Conservation (phyloP, 768 basidiomycete species). For the Xerocomellus dryophilus region DNA sequence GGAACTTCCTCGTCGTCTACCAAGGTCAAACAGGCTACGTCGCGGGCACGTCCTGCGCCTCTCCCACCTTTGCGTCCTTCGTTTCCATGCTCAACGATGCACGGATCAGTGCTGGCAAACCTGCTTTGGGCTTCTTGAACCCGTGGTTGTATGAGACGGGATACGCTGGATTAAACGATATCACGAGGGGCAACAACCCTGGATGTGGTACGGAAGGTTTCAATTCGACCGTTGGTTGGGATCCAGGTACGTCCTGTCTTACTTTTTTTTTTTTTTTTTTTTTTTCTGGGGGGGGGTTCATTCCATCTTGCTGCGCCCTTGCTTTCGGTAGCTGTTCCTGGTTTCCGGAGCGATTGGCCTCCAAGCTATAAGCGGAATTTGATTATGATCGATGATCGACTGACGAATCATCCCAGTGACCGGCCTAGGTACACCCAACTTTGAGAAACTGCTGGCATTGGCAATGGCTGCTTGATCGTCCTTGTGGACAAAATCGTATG, state of each 20-base stretch:
- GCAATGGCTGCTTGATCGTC: slow-evolving; percentile 22
- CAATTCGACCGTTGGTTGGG: slow-evolving; percentile 58
- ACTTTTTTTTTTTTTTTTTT: too few species aligned
- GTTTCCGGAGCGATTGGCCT: neutral
- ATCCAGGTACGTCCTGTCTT: slow-evolving; percentile 43
- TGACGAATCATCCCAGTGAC: slow-evolving; percentile 39
- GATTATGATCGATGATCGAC: neutral
- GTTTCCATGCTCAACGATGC: slow-evolving; percentile 66
- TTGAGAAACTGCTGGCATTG: slow-evolving; percentile 42
- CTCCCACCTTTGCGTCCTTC: slow-evolving; percentile 63
- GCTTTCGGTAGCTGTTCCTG: neutral
- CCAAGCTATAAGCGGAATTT: neutral
- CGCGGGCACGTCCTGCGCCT: slow-evolving; percentile 63
- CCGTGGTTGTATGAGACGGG: slow-evolving; percentile 51
- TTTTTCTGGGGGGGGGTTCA: too few species aligned
- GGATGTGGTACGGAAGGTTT: slow-evolving; percentile 66
- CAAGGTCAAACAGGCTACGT: slow-evolving; percentile 38
- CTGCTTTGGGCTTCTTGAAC: slow-evolving; percentile 64
- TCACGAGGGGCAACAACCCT: slow-evolving; percentile 53
- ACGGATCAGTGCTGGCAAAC: slow-evolving; percentile 40
- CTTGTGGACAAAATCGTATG: neutral
- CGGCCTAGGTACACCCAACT: slow-evolving; percentile 54
- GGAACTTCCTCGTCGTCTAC: slow-evolving; percentile 46
- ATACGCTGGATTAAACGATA: slow-evolving; percentile 48
- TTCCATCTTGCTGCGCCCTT: neutral